Percentiles rank a stretch among this genome's conserved stretches.
Evolutionary conservation across 2,329 filamentous ascomycete genomes (phyloP).

Genomic region (Fusarium luffae): DNA sequence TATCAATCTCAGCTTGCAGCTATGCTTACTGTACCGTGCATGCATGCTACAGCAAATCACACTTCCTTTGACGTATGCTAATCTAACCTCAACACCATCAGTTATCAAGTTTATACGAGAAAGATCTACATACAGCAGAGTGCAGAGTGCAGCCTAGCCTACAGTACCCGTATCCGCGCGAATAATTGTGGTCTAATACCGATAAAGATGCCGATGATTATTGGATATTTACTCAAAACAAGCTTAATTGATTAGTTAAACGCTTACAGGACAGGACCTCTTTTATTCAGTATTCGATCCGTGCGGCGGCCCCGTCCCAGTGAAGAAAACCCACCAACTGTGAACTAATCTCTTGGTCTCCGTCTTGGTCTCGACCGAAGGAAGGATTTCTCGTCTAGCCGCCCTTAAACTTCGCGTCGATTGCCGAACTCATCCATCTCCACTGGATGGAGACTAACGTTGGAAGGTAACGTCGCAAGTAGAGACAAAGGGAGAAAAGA

Average conservation of each 20-base stretch:
- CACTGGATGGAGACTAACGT: not conserved
- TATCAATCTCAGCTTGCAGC: constrained; percentile 7
- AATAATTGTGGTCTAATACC: not conserved
- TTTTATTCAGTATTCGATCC: not conserved
- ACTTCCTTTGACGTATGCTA: constrained; percentile 18
- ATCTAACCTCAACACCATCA: constrained; percentile 19
- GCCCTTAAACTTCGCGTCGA: constrained; percentile 11
- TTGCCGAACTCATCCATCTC: constrained; percentile 20
- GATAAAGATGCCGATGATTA: not conserved
- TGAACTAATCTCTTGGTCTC: not conserved
- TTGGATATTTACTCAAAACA: not conserved
- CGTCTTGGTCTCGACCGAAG: not conserved
- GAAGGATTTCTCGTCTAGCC: not conserved
- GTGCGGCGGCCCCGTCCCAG: not conserved
- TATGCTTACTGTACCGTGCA: not conserved
- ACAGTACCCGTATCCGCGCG: not conserved
- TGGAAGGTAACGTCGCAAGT: not conserved
- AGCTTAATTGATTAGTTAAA: not conserved
- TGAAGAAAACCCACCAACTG: constrained; percentile 6
- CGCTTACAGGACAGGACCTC: not conserved
- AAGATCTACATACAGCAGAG: not conserved
- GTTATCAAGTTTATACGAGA: not conserved
- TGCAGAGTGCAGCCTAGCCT: not conserved
- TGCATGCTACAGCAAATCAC: not conserved
- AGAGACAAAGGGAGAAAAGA: not conserved